A percentile compares a stretch with the other conserved stretches of the same genome.
These are phyloP conservation scores for Carallia pectinifolia DNA, from an alignment of 345 rosid species.

Conservation along the genomic window DNA sequence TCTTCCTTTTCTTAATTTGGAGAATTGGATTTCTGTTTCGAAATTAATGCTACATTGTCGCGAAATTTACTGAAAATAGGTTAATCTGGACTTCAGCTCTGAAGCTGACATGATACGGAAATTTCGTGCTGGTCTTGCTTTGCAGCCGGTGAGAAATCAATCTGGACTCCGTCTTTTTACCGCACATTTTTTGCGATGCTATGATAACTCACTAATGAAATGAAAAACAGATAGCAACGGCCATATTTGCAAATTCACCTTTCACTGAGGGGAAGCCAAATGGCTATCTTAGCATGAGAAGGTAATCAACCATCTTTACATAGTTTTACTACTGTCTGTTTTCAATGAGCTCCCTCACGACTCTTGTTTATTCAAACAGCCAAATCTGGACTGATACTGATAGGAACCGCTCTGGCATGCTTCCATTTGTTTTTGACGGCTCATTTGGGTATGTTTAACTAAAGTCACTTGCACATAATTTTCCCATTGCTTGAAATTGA, in stretches of 20 bases:
- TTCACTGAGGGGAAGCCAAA: constrained; percentile 96
- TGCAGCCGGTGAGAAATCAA: constrained; percentile 81
- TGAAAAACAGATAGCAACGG: constrained; percentile 85
- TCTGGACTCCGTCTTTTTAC: constrained; percentile 11
- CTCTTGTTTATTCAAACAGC: constrained; percentile 49
- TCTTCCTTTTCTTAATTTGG: constrained; percentile 2
- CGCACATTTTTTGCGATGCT: constrained; percentile 7
- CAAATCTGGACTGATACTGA: constrained; percentile 96
- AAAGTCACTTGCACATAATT: not conserved
- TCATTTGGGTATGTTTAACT: constrained; percentile 73
- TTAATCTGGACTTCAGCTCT: constrained; percentile 89
- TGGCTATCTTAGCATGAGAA: constrained; percentile 98
- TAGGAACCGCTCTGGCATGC: constrained; percentile 88
- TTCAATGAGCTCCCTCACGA: constrained; percentile 14
- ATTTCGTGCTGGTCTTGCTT: constrained; percentile 90
- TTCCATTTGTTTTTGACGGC: constrained; percentile 91
- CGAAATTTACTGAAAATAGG: constrained; percentile 46
- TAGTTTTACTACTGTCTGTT: not conserved
- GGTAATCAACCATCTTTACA: constrained; percentile 40
- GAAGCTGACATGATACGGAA: constrained; percentile 98
- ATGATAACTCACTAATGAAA: constrained; percentile 33
- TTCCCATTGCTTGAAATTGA: not conserved
- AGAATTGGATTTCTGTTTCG: not conserved
- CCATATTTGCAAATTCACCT: constrained; percentile 97
- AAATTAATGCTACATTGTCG: not conserved